phyloP scores from a whole-genome alignment of 164 flowering plant species.

The grape (Vitis vinifera) region DNA sequence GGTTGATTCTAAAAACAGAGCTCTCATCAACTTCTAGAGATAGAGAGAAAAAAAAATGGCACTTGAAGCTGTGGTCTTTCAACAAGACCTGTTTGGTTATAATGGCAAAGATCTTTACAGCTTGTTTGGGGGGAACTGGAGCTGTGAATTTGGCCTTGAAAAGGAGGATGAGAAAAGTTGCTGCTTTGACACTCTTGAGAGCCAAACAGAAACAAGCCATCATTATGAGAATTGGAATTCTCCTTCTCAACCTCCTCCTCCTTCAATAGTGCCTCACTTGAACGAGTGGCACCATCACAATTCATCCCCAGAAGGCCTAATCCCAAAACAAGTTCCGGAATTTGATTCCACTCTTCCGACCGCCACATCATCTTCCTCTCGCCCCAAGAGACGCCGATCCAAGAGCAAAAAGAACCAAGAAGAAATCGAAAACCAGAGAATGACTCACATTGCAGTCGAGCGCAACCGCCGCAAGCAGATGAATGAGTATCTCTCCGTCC shows the following conservation, averaged over 20 bases:
- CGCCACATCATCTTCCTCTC: neutral
- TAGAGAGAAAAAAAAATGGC: constrained; percentile 23
- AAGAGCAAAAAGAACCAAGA: constrained; percentile 36
- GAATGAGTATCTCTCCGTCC: constrained; percentile 48
- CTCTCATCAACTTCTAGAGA: neutral
- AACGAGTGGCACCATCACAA: neutral
- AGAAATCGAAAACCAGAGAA: constrained; percentile 51
- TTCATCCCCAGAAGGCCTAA: constrained; percentile 7
- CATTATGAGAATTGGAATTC: constrained; percentile 10
- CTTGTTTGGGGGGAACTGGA: constrained; percentile 17
- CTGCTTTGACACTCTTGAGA: constrained; percentile 4
- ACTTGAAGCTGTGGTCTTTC: constrained; percentile 33
- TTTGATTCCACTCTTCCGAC: too few species aligned
- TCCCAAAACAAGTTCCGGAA: too few species aligned
- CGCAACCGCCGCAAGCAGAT: constrained; percentile 50
- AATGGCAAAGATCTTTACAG: constrained; percentile 20
- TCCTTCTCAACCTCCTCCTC: neutral
- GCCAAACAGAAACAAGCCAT: constrained; percentile 14
- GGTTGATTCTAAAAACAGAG: neutral
- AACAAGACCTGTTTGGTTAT: constrained; percentile 21
- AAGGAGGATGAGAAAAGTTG: neutral
- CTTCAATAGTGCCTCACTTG: constrained; percentile 9
- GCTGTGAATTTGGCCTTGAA: constrained; percentile 3
- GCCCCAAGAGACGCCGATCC: constrained; percentile 30
- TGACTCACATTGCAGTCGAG: constrained; percentile 61